phyloP scores from a whole-genome alignment of 1,139 yeast genomes.

The Nakaseomyces kungkrabaensis region DNA sequence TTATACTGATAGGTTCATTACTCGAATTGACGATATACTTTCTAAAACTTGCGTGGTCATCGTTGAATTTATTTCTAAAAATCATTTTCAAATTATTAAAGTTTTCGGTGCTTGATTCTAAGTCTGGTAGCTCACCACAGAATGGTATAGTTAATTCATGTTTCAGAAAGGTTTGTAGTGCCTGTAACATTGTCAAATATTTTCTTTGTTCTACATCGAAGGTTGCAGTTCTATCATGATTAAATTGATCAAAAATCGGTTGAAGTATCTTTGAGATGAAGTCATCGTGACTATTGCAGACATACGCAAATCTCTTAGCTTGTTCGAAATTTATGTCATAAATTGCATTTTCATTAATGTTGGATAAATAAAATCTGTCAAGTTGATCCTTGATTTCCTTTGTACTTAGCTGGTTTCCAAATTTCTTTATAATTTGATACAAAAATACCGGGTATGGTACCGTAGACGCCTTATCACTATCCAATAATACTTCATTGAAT shows the following conservation, averaged over 20 bases:
- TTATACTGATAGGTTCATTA: neutral
- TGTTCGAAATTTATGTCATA: conserved; percentile 61
- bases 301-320: conserved; percentile 45
- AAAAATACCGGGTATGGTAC: conserved; percentile 67
- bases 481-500: conserved; percentile 39
- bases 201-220: neutral
- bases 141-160: conserved; percentile 23
- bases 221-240: conserved; percentile 44
- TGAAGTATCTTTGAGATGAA: conserved; percentile 11
- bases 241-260: conserved; percentile 61
- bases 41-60: neutral
- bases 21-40: neutral
- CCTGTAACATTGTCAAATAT: neutral
- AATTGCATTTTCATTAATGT: conserved; percentile 20
- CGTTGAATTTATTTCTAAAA: conserved; percentile 31
- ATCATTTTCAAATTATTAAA: conserved; percentile 51
- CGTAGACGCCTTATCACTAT: conserved; percentile 49
- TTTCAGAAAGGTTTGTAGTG: neutral
- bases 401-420: conserved; percentile 27
- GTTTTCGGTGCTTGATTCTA: conserved; percentile 66
- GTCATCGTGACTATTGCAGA: neutral
- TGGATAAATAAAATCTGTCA: conserved; percentile 29
- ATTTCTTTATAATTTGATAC: conserved; percentile 26
- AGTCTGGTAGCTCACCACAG: conserved; percentile 74
- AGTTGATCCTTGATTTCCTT: conserved; percentile 20